Percentiles rank a stretch among this genome's conserved stretches.
phyloP scores from a whole-genome alignment of 2,329 filamentous ascomycete species.

The Fusarium caatingaense region DNA sequence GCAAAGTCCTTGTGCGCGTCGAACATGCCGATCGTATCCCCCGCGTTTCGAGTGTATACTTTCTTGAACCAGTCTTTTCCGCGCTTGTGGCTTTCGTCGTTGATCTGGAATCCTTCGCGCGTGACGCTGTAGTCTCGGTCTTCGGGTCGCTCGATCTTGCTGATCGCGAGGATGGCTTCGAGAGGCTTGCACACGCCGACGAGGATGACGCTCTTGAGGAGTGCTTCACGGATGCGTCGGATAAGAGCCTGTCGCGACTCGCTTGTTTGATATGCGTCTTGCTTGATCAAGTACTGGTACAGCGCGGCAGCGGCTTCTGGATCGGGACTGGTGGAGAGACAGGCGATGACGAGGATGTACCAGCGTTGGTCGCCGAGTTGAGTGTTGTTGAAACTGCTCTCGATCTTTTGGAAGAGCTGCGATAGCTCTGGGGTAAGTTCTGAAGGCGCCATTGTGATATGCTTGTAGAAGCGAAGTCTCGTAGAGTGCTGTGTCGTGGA shows the following conservation, averaged over 20 bases:
- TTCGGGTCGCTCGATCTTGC: slow-evolving; percentile 60
- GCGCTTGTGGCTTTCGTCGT: slow-evolving; percentile 64
- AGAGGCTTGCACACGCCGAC: slow-evolving; percentile 73
- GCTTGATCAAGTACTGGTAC: slow-evolving; percentile 47
- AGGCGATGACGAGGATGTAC: slow-evolving; percentile 37
- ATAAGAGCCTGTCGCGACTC: slow-evolving; percentile 60
- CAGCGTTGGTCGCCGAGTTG: slow-evolving; percentile 31
- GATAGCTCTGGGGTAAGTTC: slow-evolving; percentile 19
- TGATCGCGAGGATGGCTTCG: slow-evolving; percentile 68
- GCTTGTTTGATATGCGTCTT: slow-evolving; percentile 56
- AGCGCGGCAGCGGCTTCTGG: slow-evolving; percentile 32
- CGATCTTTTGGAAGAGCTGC: slow-evolving; percentile 29
- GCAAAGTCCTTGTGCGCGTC: slow-evolving; percentile 55
- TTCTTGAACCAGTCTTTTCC: slow-evolving; percentile 67
- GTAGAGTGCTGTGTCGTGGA: background rate
- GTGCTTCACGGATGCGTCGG: slow-evolving; percentile 65
- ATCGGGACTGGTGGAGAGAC: slow-evolving; percentile 34
- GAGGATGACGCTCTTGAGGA: slow-evolving; percentile 68
- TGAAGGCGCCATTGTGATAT: slow-evolving; percentile 13
- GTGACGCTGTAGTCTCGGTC: slow-evolving; percentile 67
- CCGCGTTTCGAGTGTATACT: slow-evolving; percentile 64
- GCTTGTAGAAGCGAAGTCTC: background rate
- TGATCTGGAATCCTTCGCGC: slow-evolving; percentile 68
- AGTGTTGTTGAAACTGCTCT: slow-evolving; percentile 28
- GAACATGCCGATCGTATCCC: slow-evolving; percentile 50